Evolutionary conservation across 208 protist genomes (phyloP).

Genomic region (Acanthamoeba royreba): DNA sequence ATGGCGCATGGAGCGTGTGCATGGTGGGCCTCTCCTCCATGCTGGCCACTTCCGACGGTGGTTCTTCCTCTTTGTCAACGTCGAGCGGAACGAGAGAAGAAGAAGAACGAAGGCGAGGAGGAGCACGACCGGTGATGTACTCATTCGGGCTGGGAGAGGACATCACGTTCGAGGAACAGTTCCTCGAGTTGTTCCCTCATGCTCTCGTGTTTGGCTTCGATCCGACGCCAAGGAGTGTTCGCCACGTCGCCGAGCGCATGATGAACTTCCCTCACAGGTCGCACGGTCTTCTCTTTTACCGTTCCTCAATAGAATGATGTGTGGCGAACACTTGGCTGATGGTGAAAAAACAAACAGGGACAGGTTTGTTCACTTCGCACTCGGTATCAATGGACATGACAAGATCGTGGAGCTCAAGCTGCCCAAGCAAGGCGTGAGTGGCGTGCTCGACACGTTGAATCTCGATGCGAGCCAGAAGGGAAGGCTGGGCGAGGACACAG

Average conservation of each 20-base stretch:
- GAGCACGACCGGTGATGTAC: too few relatives aligned
- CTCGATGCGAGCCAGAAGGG: not conserved
- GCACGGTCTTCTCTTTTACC: not conserved
- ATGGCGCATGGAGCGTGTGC: too few relatives aligned
- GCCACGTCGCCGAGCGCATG: not conserved
- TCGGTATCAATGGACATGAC: not conserved
- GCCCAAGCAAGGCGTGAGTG: not conserved
- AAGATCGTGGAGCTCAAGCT: not conserved
- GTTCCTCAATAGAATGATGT: too few relatives aligned
- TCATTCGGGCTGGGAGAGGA: not conserved
- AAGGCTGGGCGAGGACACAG: not conserved
- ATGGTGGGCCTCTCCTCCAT: too few relatives aligned
- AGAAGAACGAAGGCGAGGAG: too few relatives aligned
- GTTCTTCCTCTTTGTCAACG: too few relatives aligned
- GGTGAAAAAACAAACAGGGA: not conserved
- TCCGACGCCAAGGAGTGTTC: not conserved
- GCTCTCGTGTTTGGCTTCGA: not conserved
- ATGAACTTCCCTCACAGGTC: not conserved
- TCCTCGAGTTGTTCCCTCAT: not conserved
- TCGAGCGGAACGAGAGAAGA: too few relatives aligned
- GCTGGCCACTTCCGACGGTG: too few relatives aligned
- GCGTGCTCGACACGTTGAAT: not conserved
- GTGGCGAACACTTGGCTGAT: too few relatives aligned
- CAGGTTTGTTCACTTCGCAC: not conserved
- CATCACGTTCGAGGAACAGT: not conserved